These are phyloP conservation scores for Cryptococcus amylolentus DNA, from an alignment of 1,284 basidiomycete genomes.

Conservation along the genomic window DNA sequence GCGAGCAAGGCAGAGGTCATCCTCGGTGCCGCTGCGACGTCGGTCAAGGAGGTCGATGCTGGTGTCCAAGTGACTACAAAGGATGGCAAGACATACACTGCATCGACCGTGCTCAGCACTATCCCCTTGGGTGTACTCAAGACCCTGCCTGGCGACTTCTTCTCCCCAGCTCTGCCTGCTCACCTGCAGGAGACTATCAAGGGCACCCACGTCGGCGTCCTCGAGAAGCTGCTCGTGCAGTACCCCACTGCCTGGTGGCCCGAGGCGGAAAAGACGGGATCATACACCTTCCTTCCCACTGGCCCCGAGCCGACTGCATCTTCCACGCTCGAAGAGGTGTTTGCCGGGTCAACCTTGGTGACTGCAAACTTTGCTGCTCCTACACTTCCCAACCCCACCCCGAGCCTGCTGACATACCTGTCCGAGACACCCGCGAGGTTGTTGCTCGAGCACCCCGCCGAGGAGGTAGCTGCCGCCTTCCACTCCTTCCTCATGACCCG, in stretches of 20 bases:
- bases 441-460: constrained; percentile 25
- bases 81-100: constrained; percentile 38
- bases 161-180: constrained; percentile 42
- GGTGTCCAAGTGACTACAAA: constrained; percentile 30
- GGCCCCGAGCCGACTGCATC: constrained; percentile 8
- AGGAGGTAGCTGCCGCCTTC: constrained; percentile 39
- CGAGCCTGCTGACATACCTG: constrained; percentile 52
- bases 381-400: constrained; percentile 34
- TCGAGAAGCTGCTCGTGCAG: constrained; percentile 52
- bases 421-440: constrained; percentile 42
- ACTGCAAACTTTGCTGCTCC: constrained; percentile 43
- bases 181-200: constrained; percentile 34
- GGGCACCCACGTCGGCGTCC: constrained; percentile 49
- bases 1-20: constrained; percentile 46
- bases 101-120: constrained; percentile 45
- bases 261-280: constrained; percentile 35
- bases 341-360: constrained; percentile 45
- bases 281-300: constrained; percentile 50
- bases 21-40: constrained; percentile 33
- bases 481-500: constrained; percentile 47
- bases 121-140: constrained; percentile 52
- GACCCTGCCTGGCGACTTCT: constrained; percentile 26
- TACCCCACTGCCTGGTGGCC: constrained; percentile 54
- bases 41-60: constrained; percentile 16
- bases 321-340: constrained; percentile 31